phyloP scores from a whole-genome alignment of 768 basidiomycete species.

The Tylopilus balloui region DNA sequence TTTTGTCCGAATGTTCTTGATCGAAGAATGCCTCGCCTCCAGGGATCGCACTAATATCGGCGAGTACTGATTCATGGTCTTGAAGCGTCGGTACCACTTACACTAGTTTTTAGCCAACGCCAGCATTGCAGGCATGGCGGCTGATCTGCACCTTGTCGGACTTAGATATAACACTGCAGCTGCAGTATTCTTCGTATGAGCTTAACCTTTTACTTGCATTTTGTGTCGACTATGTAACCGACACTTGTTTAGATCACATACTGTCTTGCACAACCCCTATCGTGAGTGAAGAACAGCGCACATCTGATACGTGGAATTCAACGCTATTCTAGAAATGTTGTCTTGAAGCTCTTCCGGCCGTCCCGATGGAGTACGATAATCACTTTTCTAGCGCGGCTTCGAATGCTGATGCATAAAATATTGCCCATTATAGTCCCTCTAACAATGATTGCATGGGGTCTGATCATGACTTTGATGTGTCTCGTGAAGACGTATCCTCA shows the following conservation, averaged over 20 bases:
- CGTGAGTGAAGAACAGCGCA: slow-evolving; percentile 24
- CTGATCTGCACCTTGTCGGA: slow-evolving; percentile 34
- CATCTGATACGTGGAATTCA: not conserved
- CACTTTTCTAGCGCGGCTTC: not conserved
- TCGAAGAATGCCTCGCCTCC: not conserved
- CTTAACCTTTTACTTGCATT: too few relatives aligned
- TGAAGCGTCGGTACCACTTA: slow-evolving; percentile 1
- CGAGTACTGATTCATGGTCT: slow-evolving; percentile 9
- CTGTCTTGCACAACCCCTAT: slow-evolving; percentile 35
- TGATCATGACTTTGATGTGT: slow-evolving; percentile 36
- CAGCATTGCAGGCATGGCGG: slow-evolving; percentile 42
- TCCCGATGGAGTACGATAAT: slow-evolving; percentile 31
- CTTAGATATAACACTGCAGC: slow-evolving; percentile 37
- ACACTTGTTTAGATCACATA: slow-evolving; percentile 32
- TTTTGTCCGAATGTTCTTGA: not conserved
- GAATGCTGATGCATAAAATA: slow-evolving; percentile 5
- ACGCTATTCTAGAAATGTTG: slow-evolving; percentile 29
- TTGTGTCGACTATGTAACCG: too few relatives aligned
- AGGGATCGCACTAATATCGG: slow-evolving; percentile 47
- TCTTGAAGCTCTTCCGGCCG: slow-evolving; percentile 31
- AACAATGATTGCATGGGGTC: slow-evolving; percentile 37
- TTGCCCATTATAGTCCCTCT: slow-evolving; percentile 31
- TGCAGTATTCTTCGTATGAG: slow-evolving; percentile 38
- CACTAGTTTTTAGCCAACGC: slow-evolving; percentile 34
- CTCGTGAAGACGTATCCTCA: slow-evolving; percentile 31